Conservation (phyloP, 345 rosid genomes). For the Populus davidiana region DNA sequence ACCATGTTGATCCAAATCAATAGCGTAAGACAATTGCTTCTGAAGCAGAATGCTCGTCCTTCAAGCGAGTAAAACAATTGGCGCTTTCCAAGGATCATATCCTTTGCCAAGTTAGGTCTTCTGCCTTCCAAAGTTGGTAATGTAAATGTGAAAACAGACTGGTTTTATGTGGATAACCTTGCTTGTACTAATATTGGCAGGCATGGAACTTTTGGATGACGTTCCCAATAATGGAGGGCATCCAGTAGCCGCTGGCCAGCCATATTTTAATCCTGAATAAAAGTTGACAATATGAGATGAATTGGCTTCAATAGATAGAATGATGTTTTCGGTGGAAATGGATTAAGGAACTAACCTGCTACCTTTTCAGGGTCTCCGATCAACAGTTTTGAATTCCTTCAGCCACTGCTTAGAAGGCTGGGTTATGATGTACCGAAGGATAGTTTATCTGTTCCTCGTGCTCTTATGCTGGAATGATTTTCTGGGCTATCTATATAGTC, state of each 20-base stretch:
- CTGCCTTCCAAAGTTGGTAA: conserved; percentile 60
- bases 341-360: background rate
- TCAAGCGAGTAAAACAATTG: conserved; percentile 57
- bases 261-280: conserved; percentile 43
- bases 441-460: conserved; percentile 51
- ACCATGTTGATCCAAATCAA: conserved; percentile 76
- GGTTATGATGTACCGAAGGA: conserved; percentile 66
- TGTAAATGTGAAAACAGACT: conserved; percentile 70
- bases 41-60: conserved; percentile 69
- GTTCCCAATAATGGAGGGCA: conserved; percentile 63
- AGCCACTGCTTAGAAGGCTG: conserved; percentile 59
- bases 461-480: conserved; percentile 54
- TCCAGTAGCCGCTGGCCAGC: conserved; percentile 87
- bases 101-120: conserved; percentile 66
- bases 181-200: conserved; percentile 68
- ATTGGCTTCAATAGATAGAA: background rate
- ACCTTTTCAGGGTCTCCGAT: conserved; percentile 66
- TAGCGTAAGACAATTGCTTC: conserved; percentile 75
- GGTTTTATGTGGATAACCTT: conserved; percentile 87
- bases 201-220: conserved; percentile 89
- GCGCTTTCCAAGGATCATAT: conserved; percentile 80
- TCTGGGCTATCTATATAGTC: conserved; percentile 53
- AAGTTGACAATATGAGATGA: background rate
- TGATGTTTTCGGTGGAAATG: background rate
- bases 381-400: conserved; percentile 80